Base-by-base conservation (phyloP, 2,329 filamentous ascomycete genomes). In the Trichophyton equinum region DNA sequence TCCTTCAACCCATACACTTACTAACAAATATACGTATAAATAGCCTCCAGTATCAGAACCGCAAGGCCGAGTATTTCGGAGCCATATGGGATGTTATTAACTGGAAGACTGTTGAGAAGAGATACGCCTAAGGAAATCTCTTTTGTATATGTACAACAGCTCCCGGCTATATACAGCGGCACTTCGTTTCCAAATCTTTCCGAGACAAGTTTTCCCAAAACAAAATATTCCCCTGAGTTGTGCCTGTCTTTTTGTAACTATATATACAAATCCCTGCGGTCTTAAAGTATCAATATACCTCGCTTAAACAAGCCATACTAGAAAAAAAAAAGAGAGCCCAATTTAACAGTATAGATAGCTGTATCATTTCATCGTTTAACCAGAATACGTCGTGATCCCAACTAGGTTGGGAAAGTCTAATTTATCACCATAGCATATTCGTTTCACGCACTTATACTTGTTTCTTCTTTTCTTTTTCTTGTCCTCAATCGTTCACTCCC, bases 1-100 rank as follows among this genome's bases (percentile, higher is more conserved):
- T 44, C 56, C 56, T 5, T 3, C 44, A 47, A 30, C 11, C 2
- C 6, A 53, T 15, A 33, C 56, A 55, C 25, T n/a, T 61, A 36
- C 22, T 30, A 42, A 36, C 51, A 20, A 44, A 8, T 44, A 38
- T 53, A 58, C 2, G 18, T n/a, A 63, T 65, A 27, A 27, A 30
- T 30, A 83, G 81, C 78, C 81, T 96, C 64, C 89, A 96, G 79
- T 96, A 96, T 79, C 83, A 96, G 84, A 96, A 96, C 82, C 86
- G 90, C 76, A 96, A 96, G 85, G 91, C 87, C 62, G 91, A 96
- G 79, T 96, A 96, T 81, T 96, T 96, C 77, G 83, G 83, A 69
- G 89, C 89, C 62, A 87, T 96, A 73, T 96, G 91, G 91, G 89
- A 95, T 68, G 91, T 96, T 57, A 80, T 96, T 75, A 96, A 96